Conservation (phyloP, 495 filamentous ascomycete species). For the Neurospora africana region DNA sequence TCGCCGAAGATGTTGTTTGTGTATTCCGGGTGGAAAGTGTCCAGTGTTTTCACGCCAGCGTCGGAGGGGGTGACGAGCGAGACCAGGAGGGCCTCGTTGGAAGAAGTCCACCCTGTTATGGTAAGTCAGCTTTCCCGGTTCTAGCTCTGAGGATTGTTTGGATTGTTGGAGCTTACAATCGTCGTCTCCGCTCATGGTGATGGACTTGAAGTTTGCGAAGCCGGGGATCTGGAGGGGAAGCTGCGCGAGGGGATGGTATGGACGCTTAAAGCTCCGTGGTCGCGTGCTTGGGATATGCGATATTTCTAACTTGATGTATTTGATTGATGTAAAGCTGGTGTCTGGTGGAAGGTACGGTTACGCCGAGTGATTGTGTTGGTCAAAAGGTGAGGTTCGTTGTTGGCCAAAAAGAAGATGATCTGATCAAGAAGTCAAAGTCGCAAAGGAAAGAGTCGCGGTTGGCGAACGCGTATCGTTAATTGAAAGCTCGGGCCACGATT, state of each 20-base stretch:
- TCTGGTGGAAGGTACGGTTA: not conserved
- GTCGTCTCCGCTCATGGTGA: not conserved
- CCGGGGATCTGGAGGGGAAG: not conserved
- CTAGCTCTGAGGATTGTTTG: not conserved
- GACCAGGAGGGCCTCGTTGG: constrained; percentile 64
- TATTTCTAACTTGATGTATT: not conserved
- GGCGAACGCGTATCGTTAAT: constrained; percentile 11
- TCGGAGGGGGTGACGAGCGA: constrained; percentile 53
- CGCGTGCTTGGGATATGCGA: not conserved
- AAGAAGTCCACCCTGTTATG: constrained; percentile 55
- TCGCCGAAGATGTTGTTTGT: constrained; percentile 91
- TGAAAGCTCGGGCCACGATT: constrained; percentile 8
- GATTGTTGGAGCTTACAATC: not conserved
- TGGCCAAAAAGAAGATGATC: not conserved
- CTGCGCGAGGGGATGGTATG: not conserved
- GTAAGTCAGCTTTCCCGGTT: constrained; percentile 5
- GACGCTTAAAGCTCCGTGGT: not conserved
- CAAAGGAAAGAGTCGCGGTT: constrained; percentile 1
- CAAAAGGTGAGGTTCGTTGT: not conserved
- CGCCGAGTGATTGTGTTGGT: not conserved
- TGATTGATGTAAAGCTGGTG: not conserved
- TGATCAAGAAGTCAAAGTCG: not conserved
- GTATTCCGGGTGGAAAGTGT: constrained; percentile 70
- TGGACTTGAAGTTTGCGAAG: not conserved
- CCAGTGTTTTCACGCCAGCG: constrained; percentile 44